Conservation (phyloP, 163 green algal species). For the Scenedesmus sp. region DNA sequence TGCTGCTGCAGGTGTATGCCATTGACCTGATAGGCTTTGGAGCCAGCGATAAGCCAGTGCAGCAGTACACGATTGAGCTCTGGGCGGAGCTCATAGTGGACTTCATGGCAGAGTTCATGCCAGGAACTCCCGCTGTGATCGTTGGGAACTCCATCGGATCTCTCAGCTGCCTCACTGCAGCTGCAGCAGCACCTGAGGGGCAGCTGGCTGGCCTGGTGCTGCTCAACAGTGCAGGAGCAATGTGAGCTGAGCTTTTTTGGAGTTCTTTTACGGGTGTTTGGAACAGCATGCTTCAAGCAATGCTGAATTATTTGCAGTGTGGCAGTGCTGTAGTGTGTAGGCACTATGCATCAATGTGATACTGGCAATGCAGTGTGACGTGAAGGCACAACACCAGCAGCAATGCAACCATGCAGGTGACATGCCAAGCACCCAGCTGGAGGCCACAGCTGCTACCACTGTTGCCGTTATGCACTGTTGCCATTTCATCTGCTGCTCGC, state of each 20-base stretch:
- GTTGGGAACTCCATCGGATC: conserved; percentile 79
- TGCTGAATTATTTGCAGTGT: background rate
- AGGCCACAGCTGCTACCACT: background rate
- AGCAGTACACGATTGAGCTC: conserved; percentile 81
- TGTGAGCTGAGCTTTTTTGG: conserved; percentile 46
- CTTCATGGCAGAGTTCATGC: conserved; percentile 76
- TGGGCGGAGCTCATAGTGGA: conserved; percentile 83
- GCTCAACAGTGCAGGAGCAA: conserved; percentile 75
- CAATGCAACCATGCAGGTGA: too few relatives aligned
- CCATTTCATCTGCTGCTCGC: background rate
- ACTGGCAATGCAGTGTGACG: too few relatives aligned
- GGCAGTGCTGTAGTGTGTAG: background rate
- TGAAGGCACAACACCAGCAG: too few relatives aligned
- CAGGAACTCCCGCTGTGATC: conserved; percentile 59
- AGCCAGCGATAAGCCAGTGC: conserved; percentile 76
- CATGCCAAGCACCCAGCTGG: too few relatives aligned
- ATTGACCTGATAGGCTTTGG: conserved; percentile 90
- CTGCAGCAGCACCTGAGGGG: background rate
- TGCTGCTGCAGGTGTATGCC: conserved; percentile 77
- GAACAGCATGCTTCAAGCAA: background rate
- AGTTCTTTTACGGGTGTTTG: too few relatives aligned
- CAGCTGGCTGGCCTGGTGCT: conserved; percentile 66
- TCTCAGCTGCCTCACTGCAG: conserved; percentile 69
- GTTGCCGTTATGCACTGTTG: background rate
- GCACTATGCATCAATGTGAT: too few relatives aligned